These are phyloP conservation scores for Kodamaea fukazawae DNA, from an alignment of 805 yeast genomes.

Conservation along the genomic window DNA sequence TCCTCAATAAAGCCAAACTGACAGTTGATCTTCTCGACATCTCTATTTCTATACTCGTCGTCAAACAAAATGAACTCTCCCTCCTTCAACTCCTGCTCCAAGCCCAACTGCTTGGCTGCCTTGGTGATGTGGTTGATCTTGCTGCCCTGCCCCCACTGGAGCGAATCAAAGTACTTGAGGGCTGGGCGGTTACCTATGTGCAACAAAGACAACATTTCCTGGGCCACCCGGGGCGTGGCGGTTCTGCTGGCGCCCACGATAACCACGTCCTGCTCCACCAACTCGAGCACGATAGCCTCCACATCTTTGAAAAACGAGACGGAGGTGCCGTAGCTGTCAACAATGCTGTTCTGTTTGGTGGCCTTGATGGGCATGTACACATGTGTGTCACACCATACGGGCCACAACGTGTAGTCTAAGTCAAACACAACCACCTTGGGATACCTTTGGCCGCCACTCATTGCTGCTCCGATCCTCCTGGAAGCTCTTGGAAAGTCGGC, in stretches of 20 bases:
- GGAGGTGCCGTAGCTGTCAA: conserved; percentile 54
- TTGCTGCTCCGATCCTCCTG: not conserved
- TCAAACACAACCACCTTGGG: conserved; percentile 64
- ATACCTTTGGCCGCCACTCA: conserved; percentile 14
- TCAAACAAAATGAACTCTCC: conserved; percentile 57
- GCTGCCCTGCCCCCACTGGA: conserved; percentile 69
- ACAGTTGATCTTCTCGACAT: conserved; percentile 70
- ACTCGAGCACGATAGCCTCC: conserved; percentile 53
- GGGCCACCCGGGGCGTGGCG: conserved; percentile 74
- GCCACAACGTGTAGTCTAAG: conserved; percentile 77
- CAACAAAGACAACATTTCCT: conserved; percentile 52
- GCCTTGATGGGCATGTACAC: conserved; percentile 46
- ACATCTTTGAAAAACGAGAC: conserved; percentile 68
- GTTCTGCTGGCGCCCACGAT: conserved; percentile 80
- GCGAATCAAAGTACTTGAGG: conserved; percentile 49
- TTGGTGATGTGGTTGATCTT: conserved; percentile 55
- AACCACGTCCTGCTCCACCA: conserved; percentile 45
- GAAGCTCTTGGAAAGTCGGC: not conserved
- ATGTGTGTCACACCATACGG: conserved; percentile 81
- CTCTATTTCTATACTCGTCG: conserved; percentile 76
- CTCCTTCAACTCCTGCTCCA: conserved; percentile 44
- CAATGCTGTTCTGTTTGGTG: conserved; percentile 30
- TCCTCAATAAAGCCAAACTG: conserved; percentile 62
- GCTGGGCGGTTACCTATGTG: conserved; percentile 54
- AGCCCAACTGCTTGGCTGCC: conserved; percentile 47